Percentiles rank a stretch among this genome's conserved stretches.
Conservation (phyloP, 73 alveolate species). For the Stentor roeselii region DNA sequence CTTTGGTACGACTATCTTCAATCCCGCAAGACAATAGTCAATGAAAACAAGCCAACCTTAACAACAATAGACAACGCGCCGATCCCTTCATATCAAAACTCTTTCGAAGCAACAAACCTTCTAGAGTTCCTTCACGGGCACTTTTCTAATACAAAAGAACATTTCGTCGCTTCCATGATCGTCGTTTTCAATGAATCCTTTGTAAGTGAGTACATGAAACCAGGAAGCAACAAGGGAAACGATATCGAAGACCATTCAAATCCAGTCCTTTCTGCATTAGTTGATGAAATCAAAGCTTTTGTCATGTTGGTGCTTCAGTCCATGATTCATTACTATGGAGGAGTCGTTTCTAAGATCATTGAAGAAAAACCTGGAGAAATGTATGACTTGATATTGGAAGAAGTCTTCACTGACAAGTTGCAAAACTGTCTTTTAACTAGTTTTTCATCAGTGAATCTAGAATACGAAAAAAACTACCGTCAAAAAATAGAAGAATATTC, state of each 20-base stretch:
- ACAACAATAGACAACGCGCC: not conserved
- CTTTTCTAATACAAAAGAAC: constrained; percentile 2
- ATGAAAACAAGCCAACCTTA: not conserved
- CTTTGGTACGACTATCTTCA: constrained; percentile 25
- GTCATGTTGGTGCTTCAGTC: not conserved
- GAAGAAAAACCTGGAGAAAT: constrained; percentile 29
- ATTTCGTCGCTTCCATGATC: constrained; percentile 12
- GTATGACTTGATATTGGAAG: constrained; percentile 22
- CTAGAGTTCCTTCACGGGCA: constrained; percentile 13
- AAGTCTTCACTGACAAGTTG: not conserved
- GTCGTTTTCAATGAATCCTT: not conserved
- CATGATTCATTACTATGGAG: constrained; percentile 27
- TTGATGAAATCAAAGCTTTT: constrained; percentile 19
- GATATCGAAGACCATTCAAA: not conserved
- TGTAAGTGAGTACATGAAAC: not conserved
- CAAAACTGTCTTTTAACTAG: not conserved
- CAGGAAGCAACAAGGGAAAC: not conserved
- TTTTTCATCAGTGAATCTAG: not conserved
- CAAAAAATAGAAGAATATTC: not conserved
- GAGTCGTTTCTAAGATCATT: constrained; percentile 15
- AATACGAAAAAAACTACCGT: not conserved
- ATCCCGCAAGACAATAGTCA: not conserved
- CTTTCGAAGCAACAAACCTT: constrained; percentile 9
- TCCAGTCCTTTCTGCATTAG: not conserved
- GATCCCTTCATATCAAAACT: not conserved